Percentiles rank a stretch among this genome's conserved stretches.
Evolutionary conservation across 2,329 filamentous ascomycete genomes (phyloP).

Genomic region (Verticillium isaacii): DNA sequence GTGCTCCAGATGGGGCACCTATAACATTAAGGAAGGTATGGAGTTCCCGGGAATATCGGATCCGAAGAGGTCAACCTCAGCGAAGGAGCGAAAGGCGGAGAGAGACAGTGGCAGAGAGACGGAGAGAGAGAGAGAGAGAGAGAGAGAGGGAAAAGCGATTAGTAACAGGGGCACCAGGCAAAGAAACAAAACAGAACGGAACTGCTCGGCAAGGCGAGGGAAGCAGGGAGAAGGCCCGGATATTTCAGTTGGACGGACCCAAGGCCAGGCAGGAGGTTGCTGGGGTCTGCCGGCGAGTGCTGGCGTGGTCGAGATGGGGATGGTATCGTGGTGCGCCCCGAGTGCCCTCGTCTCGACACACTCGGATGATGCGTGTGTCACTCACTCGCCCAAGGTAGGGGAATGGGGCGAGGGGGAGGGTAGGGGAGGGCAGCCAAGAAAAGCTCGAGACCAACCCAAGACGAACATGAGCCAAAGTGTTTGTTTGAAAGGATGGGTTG

Average conservation of each 20-base stretch:
- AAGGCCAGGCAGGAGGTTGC: neutral
- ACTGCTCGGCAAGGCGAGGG: neutral
- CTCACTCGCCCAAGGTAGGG: neutral
- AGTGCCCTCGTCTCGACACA: neutral
- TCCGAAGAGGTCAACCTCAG: neutral
- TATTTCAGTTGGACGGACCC: neutral
- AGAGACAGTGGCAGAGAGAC: neutral
- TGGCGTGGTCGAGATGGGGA: neutral
- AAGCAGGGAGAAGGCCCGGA: neutral
- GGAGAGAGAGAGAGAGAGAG: neutral
- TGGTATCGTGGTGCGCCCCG: neutral
- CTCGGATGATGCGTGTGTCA: neutral
- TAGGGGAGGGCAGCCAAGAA: neutral
- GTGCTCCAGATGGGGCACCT: neutral
- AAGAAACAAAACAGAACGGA: neutral
- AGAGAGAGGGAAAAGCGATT: neutral
- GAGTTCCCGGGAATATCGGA: neutral
- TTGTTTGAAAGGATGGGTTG: neutral
- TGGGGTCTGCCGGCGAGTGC: neutral
- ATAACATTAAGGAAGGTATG: neutral
- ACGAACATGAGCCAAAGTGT: neutral
- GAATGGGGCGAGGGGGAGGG: neutral
- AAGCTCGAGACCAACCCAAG: neutral
- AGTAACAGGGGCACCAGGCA: neutral
- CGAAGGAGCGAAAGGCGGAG: neutral